Conservation (phyloP, 2,329 filamentous ascomycete genomes). For the Paecilomyces formosus region DNA sequence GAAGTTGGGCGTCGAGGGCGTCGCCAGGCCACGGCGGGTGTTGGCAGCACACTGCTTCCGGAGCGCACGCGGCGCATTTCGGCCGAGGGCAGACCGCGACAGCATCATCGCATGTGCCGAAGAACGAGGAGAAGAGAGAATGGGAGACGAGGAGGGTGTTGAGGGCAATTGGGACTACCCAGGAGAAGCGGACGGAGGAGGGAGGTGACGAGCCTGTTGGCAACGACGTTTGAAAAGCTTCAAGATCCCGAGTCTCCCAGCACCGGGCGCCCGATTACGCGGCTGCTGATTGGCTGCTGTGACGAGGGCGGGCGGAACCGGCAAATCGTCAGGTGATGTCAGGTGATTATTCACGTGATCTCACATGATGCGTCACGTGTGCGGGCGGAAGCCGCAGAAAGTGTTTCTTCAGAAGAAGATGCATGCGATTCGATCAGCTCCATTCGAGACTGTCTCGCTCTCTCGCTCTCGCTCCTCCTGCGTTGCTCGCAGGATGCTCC, state of each 20-base stretch:
- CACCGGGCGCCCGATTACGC: slow-evolving; percentile 23
- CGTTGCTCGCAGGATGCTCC: slow-evolving; percentile 17
- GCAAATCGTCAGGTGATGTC: slow-evolving; percentile 18
- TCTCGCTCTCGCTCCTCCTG: slow-evolving; percentile 1
- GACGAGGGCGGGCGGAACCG: slow-evolving; percentile 33
- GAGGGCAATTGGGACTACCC: slow-evolving; percentile 24
- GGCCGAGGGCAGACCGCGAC: slow-evolving; percentile 58
- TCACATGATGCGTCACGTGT: slow-evolving; percentile 11
- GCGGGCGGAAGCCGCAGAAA: slow-evolving; percentile 1
- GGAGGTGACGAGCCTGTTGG: slow-evolving; percentile 17
- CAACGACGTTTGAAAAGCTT: slow-evolving; percentile 34
- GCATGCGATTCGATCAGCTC: no score
- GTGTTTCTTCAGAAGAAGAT: no score
- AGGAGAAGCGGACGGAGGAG: slow-evolving; percentile 14
- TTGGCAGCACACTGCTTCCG: slow-evolving; percentile 50
- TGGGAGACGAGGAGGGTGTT: slow-evolving; percentile 25
- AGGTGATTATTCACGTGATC: background rate
- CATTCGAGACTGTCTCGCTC: no score
- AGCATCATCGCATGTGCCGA: slow-evolving; percentile 57
- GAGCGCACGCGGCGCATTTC: slow-evolving; percentile 56
- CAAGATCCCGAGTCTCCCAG: slow-evolving; percentile 28
- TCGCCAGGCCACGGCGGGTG: slow-evolving; percentile 56
- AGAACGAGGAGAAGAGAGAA: slow-evolving; percentile 31
- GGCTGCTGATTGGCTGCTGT: slow-evolving; percentile 30
- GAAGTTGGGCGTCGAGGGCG: slow-evolving; percentile 63